phyloP scores from a whole-genome alignment of 148 eudicot species.

The Oxyria digyna region DNA sequence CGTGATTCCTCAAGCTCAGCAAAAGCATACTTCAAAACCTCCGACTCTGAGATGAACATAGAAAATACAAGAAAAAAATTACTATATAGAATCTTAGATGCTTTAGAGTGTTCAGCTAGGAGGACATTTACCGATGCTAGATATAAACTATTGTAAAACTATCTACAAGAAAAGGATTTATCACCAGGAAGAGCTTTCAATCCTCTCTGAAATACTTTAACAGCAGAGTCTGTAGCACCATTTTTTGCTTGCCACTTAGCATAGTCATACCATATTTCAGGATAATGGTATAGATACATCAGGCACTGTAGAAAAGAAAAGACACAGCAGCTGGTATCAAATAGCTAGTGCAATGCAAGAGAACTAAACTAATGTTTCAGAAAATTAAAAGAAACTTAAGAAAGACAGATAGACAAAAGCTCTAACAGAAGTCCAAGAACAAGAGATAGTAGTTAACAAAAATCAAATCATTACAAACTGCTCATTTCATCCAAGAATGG shows the following conservation, averaged over 20 bases:
- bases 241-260: slow-evolving; percentile 93
- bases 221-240: slow-evolving; percentile 80
- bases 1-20: slow-evolving; percentile 97
- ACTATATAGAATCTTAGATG: background rate
- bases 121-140: background rate
- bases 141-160: background rate
- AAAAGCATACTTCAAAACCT: slow-evolving; percentile 79
- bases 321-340: slow-evolving; percentile 10
- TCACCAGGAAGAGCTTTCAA: slow-evolving; percentile 97
- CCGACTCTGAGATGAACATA: slow-evolving; percentile 45
- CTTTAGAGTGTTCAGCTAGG: background rate
- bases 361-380: background rate
- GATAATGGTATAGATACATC: slow-evolving; percentile 97
- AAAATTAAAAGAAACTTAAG: background rate
- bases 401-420: background rate
- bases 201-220: slow-evolving; percentile 81
- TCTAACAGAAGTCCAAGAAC: background rate
- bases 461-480: background rate
- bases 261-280: slow-evolving; percentile 98
- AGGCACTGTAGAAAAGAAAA: slow-evolving; percentile 55
- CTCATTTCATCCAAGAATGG: background rate
- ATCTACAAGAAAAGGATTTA: slow-evolving; percentile 9
- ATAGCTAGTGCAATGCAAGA: background rate
- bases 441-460: background rate
- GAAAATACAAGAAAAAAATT: background rate